A percentile compares a stretch with the other conserved stretches of the same genome.
phyloP scores from a whole-genome alignment of 2,329 filamentous ascomycete species.

The Calonectria ilicicola region DNA sequence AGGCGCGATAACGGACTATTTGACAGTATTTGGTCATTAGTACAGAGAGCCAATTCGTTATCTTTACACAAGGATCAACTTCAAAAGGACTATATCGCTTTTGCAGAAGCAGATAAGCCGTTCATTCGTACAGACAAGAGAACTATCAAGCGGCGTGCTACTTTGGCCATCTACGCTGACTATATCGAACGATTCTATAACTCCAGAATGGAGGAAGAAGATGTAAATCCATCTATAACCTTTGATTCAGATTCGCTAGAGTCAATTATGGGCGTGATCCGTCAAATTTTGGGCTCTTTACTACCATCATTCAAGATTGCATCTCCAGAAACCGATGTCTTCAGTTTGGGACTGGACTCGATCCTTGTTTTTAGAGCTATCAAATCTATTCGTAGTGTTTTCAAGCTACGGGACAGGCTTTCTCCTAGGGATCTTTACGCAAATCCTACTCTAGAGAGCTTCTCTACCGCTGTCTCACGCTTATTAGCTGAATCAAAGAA shows the following conservation, averaged over 20 bases:
- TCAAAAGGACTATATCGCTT: conserved; percentile 53
- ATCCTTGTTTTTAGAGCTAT: conserved; percentile 44
- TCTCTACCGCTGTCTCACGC: conserved; percentile 39
- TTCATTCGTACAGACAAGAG: conserved; percentile 60
- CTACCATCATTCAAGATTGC: conserved; percentile 28
- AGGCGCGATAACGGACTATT: conserved; percentile 43
- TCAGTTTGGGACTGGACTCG: conserved; percentile 47
- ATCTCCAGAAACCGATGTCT: conserved; percentile 39
- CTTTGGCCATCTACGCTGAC: conserved; percentile 52
- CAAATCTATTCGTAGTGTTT: conserved; percentile 46
- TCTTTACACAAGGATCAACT: conserved; percentile 56
- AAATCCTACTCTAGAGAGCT: conserved; percentile 42
- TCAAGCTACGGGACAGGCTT: conserved; percentile 43
- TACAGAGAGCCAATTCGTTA: conserved; percentile 56
- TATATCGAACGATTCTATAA: conserved; percentile 62
- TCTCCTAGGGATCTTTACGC: conserved; percentile 50
- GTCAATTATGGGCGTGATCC: conserved; percentile 33
- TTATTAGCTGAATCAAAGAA: conserved; percentile 25
- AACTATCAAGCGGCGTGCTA: conserved; percentile 55
- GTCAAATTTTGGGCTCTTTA: conserved; percentile 31
- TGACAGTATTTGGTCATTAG: conserved; percentile 56
- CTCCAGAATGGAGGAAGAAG: conserved; percentile 25
- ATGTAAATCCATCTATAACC: conserved; percentile 11
- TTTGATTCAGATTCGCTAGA: conserved; percentile 37
- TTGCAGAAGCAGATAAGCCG: conserved; percentile 55